Percentiles rank a stretch among this genome's conserved stretches.
Conservation (phyloP, 352 stramenopile species). For the Pythium brachiatum region DNA sequence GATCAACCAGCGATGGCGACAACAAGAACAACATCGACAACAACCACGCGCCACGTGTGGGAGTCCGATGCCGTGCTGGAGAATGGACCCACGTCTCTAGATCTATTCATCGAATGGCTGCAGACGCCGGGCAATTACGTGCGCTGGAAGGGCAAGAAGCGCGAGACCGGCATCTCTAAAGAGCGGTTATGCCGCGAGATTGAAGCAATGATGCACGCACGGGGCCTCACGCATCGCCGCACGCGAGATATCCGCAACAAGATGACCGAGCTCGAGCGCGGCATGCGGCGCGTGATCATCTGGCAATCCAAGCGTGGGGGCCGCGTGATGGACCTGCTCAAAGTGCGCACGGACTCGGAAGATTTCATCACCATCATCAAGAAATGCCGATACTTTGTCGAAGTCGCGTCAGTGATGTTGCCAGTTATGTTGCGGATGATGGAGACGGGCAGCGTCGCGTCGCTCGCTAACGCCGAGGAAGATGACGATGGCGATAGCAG, state of each 20-base stretch:
- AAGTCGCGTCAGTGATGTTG: conserved; percentile 11
- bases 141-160: conserved; percentile 1
- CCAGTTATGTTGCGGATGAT: not conserved
- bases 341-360: not conserved
- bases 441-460: not conserved
- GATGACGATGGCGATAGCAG: not conserved
- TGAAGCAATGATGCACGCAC: conserved; percentile 3
- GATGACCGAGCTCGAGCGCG: conserved; percentile 20
- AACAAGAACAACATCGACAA: no score
- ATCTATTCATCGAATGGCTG: not conserved
- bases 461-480: not conserved
- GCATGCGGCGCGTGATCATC: conserved; percentile 3
- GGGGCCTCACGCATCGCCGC: conserved; percentile 12
- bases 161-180: conserved; percentile 5
- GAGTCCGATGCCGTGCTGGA: not conserved
- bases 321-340: not conserved
- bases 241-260: conserved; percentile 19
- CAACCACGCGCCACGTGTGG: not conserved
- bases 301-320: conserved; percentile 10
- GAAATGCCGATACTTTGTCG: conserved; percentile 14
- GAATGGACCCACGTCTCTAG: not conserved
- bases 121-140: not conserved
- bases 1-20: no score
- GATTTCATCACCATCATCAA: conserved; percentile 1
- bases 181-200: conserved; percentile 12